A percentile compares a stretch with the other conserved stretches of the same genome.
Evolutionary conservation across 2,329 filamentous ascomycete genomes (phyloP).

Genomic region (Epichloe scottii): DNA sequence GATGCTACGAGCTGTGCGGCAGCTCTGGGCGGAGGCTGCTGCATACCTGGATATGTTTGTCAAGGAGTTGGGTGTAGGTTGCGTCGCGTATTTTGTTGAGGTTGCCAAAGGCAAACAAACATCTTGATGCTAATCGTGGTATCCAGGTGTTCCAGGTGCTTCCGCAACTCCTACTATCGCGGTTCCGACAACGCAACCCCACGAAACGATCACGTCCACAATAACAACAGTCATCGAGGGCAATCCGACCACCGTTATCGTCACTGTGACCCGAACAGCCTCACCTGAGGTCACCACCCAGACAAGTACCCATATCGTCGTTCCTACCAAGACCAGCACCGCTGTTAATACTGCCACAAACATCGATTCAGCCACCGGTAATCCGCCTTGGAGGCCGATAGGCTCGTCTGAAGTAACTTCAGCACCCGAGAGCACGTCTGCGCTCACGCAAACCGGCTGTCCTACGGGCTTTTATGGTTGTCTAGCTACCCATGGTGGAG

Average conservation of each 20-base stretch:
- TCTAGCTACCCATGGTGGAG: conserved; percentile 67
- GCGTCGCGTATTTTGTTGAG: background rate
- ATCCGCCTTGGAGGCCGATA: conserved; percentile 33
- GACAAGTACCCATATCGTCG: conserved; percentile 11
- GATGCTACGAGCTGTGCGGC: conserved; percentile 54
- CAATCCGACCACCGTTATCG: conserved; percentile 27
- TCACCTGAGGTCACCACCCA: conserved; percentile 24
- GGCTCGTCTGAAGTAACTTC: conserved; percentile 18
- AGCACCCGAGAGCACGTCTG: conserved; percentile 22
- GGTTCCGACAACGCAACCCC: conserved; percentile 9
- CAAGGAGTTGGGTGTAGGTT: conserved; percentile 56
- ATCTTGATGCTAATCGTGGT: background rate
- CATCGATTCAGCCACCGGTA: conserved; percentile 24
- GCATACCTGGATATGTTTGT: conserved; percentile 59
- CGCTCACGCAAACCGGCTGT: conserved; percentile 39
- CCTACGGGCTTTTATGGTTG: conserved; percentile 91
- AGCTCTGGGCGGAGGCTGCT: conserved; percentile 60
- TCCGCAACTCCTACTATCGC: conserved; percentile 15
- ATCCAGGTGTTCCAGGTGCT: conserved; percentile 20
- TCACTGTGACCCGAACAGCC: conserved; percentile 27
- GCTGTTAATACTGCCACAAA: conserved; percentile 24
- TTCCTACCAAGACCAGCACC: conserved; percentile 15
- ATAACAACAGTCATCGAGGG: conserved; percentile 24
- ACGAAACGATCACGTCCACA: conserved; percentile 25
- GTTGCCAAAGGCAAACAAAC: background rate